These are phyloP conservation scores for Monosporascus sp. DNA, from an alignment of 2,329 filamentous ascomycete species.

Conservation along the genomic window DNA sequence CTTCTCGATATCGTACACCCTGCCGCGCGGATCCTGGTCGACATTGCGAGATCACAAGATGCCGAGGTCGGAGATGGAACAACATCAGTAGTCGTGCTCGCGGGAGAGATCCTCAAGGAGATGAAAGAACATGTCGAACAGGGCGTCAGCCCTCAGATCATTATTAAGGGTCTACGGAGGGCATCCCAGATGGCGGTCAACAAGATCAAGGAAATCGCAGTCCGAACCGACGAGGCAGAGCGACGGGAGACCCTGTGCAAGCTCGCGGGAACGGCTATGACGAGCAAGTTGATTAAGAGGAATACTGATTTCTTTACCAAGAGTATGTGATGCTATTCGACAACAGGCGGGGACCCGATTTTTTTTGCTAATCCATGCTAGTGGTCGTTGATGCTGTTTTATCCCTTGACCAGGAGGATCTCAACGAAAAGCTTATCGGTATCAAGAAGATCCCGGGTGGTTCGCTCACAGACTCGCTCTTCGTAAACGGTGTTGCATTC, in stretches of 20 bases:
- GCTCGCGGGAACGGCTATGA: conserved; percentile 94
- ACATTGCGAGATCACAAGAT: conserved; percentile 98
- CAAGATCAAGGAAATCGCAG: conserved; percentile 96
- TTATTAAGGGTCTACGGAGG: conserved; percentile 91
- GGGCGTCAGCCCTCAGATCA: conserved; percentile 93
- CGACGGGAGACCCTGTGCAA: conserved; percentile 84
- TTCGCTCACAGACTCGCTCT: conserved; percentile 90
- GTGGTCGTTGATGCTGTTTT: conserved; percentile 98
- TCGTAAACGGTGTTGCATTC: conserved; percentile 97
- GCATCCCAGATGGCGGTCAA: conserved; percentile 89
- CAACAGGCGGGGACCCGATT: not conserved
- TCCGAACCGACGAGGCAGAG: conserved; percentile 76
- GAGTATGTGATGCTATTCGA: conserved; percentile 52
- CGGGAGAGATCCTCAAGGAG: conserved; percentile 97
- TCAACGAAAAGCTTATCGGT: conserved; percentile 96
- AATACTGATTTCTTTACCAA: conserved; percentile 97
- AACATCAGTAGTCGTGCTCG: conserved; percentile 92
- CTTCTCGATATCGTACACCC: conserved; percentile 98
- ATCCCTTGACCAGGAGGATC: conserved; percentile 89
- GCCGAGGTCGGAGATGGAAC: conserved; percentile 98
- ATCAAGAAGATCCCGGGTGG: conserved; percentile 98
- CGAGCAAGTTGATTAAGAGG: conserved; percentile 97
- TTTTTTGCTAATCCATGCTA: conserved; percentile 32
- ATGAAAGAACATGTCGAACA: conserved; percentile 94
- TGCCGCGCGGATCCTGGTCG: conserved; percentile 92